These are phyloP conservation scores for Pseudonitzschia delicatissima DNA, from an alignment of 108 stramenopile genomes.

Conservation along the genomic window DNA sequence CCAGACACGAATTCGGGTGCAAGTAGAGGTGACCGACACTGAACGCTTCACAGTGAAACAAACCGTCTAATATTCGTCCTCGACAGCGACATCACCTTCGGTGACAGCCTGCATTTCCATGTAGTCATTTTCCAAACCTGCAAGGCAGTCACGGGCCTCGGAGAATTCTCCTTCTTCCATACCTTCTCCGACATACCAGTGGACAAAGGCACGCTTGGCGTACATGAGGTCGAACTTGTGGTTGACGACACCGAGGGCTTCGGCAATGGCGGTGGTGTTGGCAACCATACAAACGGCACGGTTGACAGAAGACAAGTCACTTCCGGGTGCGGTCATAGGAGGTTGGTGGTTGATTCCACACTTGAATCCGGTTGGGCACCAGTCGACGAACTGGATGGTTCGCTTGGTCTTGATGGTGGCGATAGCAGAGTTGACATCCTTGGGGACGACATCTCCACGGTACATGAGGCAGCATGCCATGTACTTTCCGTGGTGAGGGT, in stretches of 20 bases:
- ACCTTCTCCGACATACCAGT: conserved; percentile 99
- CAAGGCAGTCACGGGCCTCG: conserved; percentile 99
- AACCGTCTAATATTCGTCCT: conserved; percentile 26
- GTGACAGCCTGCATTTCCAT: conserved; percentile 95
- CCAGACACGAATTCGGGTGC: too few relatives aligned
- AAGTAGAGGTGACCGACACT: too few relatives aligned
- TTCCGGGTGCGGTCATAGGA: conserved; percentile 93
- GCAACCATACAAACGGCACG: conserved; percentile 99
- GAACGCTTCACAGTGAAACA: too few relatives aligned
- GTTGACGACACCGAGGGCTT: conserved; percentile 96
- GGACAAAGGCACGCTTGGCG: conserved; percentile 99
- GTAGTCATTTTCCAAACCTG: conserved; percentile 98
- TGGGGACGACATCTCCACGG: conserved; percentile 94
- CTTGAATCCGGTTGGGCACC: conserved; percentile 98
- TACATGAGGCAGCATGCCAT: conserved; percentile 99
- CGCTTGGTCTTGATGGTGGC: conserved; percentile 96
- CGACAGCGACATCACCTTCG: conserved; percentile 38
- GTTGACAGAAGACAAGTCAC: conserved; percentile 93
- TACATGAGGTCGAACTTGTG: conserved; percentile 99
- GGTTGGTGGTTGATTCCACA: conserved; percentile 99
- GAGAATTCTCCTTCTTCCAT: conserved; percentile 99
- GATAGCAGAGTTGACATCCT: conserved; percentile 92
- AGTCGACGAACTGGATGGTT: conserved; percentile 95
- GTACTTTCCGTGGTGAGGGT: conserved; percentile 98
- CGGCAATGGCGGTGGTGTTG: conserved; percentile 99